These are phyloP conservation scores for Tothia fuscella DNA, from an alignment of 2,329 filamentous ascomycete genomes.

Conservation along the genomic window DNA sequence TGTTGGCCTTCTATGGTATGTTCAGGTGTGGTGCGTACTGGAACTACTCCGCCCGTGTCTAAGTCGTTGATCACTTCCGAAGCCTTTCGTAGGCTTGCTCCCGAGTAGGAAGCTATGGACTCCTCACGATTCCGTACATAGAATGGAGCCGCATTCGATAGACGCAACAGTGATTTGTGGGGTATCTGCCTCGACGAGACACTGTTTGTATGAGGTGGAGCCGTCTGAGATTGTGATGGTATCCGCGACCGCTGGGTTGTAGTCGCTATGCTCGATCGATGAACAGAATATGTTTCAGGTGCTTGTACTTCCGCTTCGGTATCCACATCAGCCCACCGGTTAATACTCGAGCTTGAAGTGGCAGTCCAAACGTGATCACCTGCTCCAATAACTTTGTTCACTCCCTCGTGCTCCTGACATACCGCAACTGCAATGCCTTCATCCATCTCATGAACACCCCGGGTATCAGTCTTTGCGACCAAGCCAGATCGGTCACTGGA, in stretches of 20 bases:
- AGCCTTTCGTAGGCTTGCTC: slow-evolving; percentile 39
- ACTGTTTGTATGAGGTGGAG: slow-evolving; percentile 16
- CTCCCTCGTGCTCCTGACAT: slow-evolving; percentile 79
- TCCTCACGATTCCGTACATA: slow-evolving; percentile 42
- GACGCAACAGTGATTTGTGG: slow-evolving; percentile 61
- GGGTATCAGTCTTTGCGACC: slow-evolving; percentile 91
- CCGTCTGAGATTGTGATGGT: slow-evolving; percentile 25
- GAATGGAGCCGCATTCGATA: slow-evolving; percentile 76
- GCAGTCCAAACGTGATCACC: slow-evolving; percentile 81
- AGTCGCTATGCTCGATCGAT: slow-evolving; percentile 43
- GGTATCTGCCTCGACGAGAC: slow-evolving; percentile 46
- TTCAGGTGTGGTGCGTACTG: slow-evolving; percentile 34
- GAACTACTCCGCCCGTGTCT: slow-evolving; percentile 34
- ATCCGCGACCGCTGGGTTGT: slow-evolving; percentile 28
- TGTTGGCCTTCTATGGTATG: slow-evolving; percentile 77
- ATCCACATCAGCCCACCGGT: slow-evolving; percentile 80
- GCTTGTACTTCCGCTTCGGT: slow-evolving; percentile 57
- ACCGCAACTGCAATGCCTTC: slow-evolving; percentile 85
- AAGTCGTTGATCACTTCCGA: slow-evolving; percentile 43
- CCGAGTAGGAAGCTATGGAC: slow-evolving; percentile 38
- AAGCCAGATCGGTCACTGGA: slow-evolving; percentile 85
- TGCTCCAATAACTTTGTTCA: slow-evolving; percentile 51
- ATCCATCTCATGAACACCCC: slow-evolving; percentile 64
- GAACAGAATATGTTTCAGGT: slow-evolving; percentile 34
- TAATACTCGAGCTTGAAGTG: slow-evolving; percentile 81